These are phyloP conservation scores for Kwoniella pini DNA, from an alignment of 768 basidiomycete species.

Conservation along the genomic window DNA sequence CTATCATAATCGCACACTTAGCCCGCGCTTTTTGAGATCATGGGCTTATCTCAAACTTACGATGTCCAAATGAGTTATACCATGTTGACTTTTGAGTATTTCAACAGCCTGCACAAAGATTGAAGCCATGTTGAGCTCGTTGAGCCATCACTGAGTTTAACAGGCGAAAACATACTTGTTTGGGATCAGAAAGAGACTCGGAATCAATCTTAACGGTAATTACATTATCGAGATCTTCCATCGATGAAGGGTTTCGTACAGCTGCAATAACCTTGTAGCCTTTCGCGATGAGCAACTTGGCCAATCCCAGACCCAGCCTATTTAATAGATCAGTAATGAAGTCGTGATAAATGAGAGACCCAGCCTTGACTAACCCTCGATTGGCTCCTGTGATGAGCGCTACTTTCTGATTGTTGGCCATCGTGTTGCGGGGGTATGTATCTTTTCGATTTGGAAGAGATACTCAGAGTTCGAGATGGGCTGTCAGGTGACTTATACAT, in stretches of 20 bases:
- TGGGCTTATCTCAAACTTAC: background rate
- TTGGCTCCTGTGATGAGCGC: slow-evolving; percentile 22
- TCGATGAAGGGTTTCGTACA: slow-evolving; percentile 6
- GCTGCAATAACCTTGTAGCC: slow-evolving; percentile 22
- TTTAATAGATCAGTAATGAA: background rate
- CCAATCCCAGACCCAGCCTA: slow-evolving; percentile 11
- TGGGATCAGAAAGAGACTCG: slow-evolving; percentile 1
- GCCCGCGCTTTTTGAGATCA: too few relatives aligned
- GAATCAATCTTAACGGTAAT: slow-evolving; percentile 16
- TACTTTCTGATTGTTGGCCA: slow-evolving; percentile 1
- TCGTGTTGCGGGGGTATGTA: background rate
- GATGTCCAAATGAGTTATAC: too few relatives aligned
- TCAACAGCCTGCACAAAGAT: background rate
- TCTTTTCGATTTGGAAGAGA: background rate
- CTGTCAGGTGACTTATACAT: too few relatives aligned
- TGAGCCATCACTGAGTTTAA: background rate
- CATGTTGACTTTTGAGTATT: too few relatives aligned
- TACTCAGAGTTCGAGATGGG: too few relatives aligned
- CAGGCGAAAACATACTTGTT: background rate
- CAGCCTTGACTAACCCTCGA: slow-evolving; percentile 9
- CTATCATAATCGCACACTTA: too few relatives aligned
- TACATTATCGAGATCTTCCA: background rate
- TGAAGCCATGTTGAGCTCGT: background rate
- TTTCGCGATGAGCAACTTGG: slow-evolving; percentile 2
- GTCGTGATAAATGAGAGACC: background rate